phyloP scores from a whole-genome alignment of 306 rosid genomes.

The Morella rubra region DNA sequence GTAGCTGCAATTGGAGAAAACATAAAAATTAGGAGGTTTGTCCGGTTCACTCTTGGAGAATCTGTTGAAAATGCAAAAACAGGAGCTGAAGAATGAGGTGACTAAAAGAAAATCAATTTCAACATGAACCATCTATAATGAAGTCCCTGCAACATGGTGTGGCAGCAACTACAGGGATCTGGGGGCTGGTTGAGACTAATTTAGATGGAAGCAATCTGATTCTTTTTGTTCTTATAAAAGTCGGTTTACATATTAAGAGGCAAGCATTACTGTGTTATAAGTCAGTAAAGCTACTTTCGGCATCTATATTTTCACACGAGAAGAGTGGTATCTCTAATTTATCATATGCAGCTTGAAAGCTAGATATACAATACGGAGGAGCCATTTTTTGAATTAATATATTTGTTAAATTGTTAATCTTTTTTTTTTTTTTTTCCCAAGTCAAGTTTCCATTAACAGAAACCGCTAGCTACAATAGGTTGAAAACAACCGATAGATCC shows the following conservation, averaged over 20 bases:
- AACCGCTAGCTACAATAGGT: no score
- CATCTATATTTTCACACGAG: slow-evolving; percentile 37
- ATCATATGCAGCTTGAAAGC: slow-evolving; percentile 34
- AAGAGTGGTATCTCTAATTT: slow-evolving; percentile 41
- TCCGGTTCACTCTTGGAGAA: slow-evolving; percentile 85
- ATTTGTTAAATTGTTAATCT: no score
- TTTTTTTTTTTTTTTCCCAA: background rate
- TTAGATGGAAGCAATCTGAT: slow-evolving; percentile 32
- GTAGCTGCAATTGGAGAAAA: slow-evolving; percentile 99
- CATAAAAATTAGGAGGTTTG: slow-evolving; percentile 84
- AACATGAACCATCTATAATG: background rate
- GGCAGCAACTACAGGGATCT: slow-evolving; percentile 11
- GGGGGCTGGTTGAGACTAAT: slow-evolving; percentile 18
- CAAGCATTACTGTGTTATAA: slow-evolving; percentile 15
- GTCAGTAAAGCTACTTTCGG: slow-evolving; percentile 30
- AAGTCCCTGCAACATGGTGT: slow-evolving; percentile 10
- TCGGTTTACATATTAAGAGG: slow-evolving; percentile 33
- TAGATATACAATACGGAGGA: slow-evolving; percentile 29
- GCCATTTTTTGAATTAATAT: slow-evolving; percentile 41
- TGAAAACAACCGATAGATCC: no score
- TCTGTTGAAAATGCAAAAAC: slow-evolving; percentile 38
- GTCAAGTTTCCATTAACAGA: no score
- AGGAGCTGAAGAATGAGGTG: slow-evolving; percentile 34
- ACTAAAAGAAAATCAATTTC: slow-evolving; percentile 17
- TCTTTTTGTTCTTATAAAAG: slow-evolving; percentile 29